Evolutionary conservation across 2,329 filamentous ascomycete species (phyloP).

Genomic region (Hypoxylon sp.): DNA sequence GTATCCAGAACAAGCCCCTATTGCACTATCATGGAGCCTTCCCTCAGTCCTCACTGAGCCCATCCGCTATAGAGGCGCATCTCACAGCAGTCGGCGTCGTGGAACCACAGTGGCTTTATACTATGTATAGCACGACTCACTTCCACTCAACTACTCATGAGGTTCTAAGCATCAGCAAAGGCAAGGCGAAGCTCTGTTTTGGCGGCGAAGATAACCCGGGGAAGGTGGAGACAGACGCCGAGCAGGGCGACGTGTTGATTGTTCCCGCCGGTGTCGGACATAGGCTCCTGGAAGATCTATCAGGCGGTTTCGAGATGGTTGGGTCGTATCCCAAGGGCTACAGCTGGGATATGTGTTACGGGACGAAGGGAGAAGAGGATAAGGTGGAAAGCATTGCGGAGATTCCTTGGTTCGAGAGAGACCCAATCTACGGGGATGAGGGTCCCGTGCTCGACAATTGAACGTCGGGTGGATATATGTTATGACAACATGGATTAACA

Average conservation of each 20-base stretch:
- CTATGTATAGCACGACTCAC: conserved; percentile 75
- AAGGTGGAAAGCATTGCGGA: conserved; percentile 62
- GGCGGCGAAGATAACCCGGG: conserved; percentile 72
- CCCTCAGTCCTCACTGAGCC: conserved; percentile 50
- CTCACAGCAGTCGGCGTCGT: conserved; percentile 67
- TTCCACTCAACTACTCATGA: conserved; percentile 78
- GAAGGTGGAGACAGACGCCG: conserved; percentile 67
- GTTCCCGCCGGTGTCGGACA: conserved; percentile 76
- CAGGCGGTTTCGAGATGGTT: conserved; percentile 71
- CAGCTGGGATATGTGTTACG: conserved; percentile 81
- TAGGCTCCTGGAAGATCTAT: conserved; percentile 69
- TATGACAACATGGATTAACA: too few species aligned
- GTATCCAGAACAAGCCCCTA: conserved; percentile 72
- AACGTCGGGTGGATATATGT: not conserved
- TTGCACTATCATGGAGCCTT: conserved; percentile 75
- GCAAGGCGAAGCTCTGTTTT: conserved; percentile 73
- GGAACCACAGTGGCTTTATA: conserved; percentile 74
- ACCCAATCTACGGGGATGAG: conserved; percentile 70
- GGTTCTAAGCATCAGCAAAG: conserved; percentile 70
- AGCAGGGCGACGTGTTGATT: conserved; percentile 73
- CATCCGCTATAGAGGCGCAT: conserved; percentile 68
- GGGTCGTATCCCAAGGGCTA: conserved; percentile 71
- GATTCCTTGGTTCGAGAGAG: conserved; percentile 69
- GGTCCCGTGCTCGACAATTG: conserved; percentile 64
- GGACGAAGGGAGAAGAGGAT: conserved; percentile 66